Evolutionary conservation across 2,329 filamentous ascomycete species (phyloP).

Genomic region (Venturia oleaginea): DNA sequence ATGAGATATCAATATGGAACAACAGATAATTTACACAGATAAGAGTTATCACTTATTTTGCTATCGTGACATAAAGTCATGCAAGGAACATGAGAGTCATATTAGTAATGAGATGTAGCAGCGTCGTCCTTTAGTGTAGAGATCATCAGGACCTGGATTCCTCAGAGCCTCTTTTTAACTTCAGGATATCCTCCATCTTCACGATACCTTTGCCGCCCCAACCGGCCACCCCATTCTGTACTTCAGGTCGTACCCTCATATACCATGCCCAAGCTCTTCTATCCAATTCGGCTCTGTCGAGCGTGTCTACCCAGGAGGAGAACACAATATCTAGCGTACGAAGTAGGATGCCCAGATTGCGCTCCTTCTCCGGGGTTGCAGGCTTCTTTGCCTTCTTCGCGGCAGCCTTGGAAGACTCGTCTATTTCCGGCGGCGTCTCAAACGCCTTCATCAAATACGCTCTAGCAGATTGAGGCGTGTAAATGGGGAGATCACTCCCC

Average conservation of each 20-base stretch:
- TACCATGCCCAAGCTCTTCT: conserved; percentile 77
- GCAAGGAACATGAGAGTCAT: too few relatives aligned
- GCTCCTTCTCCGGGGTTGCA: conserved; percentile 54
- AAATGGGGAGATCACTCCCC: conserved; percentile 54
- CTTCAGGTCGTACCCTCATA: conserved; percentile 62
- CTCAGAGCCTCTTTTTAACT: conserved; percentile 35
- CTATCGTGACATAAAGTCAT: too few relatives aligned
- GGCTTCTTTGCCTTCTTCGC: conserved; percentile 41
- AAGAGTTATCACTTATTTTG: too few relatives aligned
- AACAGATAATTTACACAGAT: too few relatives aligned
- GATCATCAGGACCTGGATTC: not conserved
- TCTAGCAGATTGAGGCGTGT: conserved; percentile 61
- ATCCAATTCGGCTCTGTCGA: conserved; percentile 60
- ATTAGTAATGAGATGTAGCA: too few relatives aligned
- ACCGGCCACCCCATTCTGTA: conserved; percentile 62
- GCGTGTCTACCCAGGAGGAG: conserved; percentile 60
- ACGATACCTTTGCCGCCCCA: conserved; percentile 77
- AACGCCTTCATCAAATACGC: conserved; percentile 53
- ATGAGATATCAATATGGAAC: too few relatives aligned
- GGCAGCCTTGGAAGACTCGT: not conserved
- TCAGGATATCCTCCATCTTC: conserved; percentile 56
- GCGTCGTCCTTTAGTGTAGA: too few relatives aligned
- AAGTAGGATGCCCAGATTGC: conserved; percentile 60
- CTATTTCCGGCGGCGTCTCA: conserved; percentile 29
- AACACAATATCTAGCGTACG: conserved; percentile 64